Percentiles rank a stretch among this genome's conserved stretches.
These are phyloP conservation scores for Sphaerosporella brunnea DNA, from an alignment of 495 filamentous ascomycete genomes.

Conservation along the genomic window DNA sequence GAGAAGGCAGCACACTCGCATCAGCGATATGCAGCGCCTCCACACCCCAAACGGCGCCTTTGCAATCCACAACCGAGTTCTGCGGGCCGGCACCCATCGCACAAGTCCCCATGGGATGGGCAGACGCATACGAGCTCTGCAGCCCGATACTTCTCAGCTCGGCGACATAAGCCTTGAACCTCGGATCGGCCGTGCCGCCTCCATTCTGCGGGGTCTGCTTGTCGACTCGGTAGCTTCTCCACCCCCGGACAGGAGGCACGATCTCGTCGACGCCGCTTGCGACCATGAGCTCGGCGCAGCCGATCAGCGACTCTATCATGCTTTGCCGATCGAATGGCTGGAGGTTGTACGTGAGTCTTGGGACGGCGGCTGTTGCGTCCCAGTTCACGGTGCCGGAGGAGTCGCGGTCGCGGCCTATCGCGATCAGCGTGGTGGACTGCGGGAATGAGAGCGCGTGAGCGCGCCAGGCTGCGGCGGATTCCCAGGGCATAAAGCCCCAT, in stretches of 20 bases:
- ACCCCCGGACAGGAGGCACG: background rate
- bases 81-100: constrained; percentile 43
- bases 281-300: constrained; percentile 55
- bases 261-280: constrained; percentile 64
- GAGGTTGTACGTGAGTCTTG: background rate
- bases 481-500: constrained; percentile 5
- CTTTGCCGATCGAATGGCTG: constrained; percentile 39
- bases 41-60: constrained; percentile 60
- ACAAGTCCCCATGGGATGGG: constrained; percentile 87
- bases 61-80: constrained; percentile 48
- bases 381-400: constrained; percentile 49
- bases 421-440: constrained; percentile 46
- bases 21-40: constrained; percentile 63
- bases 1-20: constrained; percentile 75
- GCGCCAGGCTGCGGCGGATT: constrained; percentile 37
- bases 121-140: constrained; percentile 27
- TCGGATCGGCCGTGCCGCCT: background rate
- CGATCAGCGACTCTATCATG: constrained; percentile 52
- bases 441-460: constrained; percentile 39
- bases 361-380: constrained; percentile 25
- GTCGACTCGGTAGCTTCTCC: background rate
- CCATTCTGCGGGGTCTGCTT: background rate
- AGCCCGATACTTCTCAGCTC: background rate
- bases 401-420: constrained; percentile 53
- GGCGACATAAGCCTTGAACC: background rate